A percentile compares a stretch with the other conserved stretches of the same genome.
phyloP scores from a whole-genome alignment of 1,284 basidiomycete genomes.

The Sutorius eximius region DNA sequence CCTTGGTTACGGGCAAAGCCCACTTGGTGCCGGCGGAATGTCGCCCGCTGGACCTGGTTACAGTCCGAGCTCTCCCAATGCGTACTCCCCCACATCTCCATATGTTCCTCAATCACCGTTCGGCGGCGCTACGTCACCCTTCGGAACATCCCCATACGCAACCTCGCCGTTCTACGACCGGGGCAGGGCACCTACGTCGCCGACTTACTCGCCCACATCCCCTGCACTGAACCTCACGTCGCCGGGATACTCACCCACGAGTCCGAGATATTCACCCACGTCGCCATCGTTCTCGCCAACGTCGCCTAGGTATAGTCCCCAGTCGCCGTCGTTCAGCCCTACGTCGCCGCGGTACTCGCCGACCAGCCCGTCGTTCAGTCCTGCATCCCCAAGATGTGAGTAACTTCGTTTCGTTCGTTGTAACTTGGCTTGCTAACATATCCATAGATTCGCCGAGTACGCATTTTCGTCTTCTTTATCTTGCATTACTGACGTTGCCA shows the following conservation, averaged over 20 bases:
- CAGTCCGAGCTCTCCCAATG: conserved; percentile 80
- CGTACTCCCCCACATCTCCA: conserved; percentile 86
- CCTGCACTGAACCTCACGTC: conserved; percentile 79
- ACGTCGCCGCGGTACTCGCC: conserved; percentile 84
- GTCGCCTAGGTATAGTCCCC: conserved; percentile 78
- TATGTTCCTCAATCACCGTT: conserved; percentile 86
- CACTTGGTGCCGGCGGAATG: conserved; percentile 75
- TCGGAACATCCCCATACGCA: conserved; percentile 74
- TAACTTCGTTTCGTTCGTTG: conserved; percentile 19
- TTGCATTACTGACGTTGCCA: conserved; percentile 17
- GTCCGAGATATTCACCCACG: conserved; percentile 82
- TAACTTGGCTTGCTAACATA: conserved; percentile 24
- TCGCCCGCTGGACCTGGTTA: conserved; percentile 77
- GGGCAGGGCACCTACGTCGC: conserved; percentile 66
- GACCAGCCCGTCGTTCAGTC: conserved; percentile 83
- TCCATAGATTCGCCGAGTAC: conserved; percentile 74
- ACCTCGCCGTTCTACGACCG: conserved; percentile 81
- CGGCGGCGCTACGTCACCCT: conserved; percentile 78
- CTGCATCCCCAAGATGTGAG: conserved; percentile 82
- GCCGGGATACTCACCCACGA: conserved; percentile 86
- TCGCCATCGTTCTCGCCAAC: conserved; percentile 87
- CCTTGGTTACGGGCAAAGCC: conserved; percentile 80
- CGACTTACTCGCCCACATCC: conserved; percentile 85
- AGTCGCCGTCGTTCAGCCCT: conserved; percentile 83
- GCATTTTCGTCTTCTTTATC: conserved; percentile 32